Base-by-base conservation (phyloP, 202 grass and related monocot species). In the Cymbopogon flexuosus region DNA sequence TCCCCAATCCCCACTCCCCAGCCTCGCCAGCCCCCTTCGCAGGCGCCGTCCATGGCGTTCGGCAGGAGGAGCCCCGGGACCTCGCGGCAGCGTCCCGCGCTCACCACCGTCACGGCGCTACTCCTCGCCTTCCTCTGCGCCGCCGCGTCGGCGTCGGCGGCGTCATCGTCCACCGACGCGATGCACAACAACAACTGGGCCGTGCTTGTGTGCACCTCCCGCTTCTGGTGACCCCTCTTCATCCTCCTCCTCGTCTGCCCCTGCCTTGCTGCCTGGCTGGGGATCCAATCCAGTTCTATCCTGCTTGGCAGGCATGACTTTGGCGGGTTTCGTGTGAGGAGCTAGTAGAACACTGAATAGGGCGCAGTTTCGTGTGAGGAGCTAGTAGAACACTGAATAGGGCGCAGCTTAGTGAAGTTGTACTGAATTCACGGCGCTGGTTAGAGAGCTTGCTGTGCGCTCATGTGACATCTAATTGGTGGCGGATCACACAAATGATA, bases 141-240 rank as follows among this genome's bases (percentile, higher is more conserved):
- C 31, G 79, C 71, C 66, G 13, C 81, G 22, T 65, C 0, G 11
- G 57, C 68, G 9, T 46, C 68, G 0, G 11, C 73, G 19, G 46
- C 68, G 15, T 47, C 84, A 41, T 43, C 87, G 5, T 41, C 84
- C 29, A n/a, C 84, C 36, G 56, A 83, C 18, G 78, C 77, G 47
- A 81, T 99, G 90, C 96, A 99, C 88, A 93, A 88, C 85, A 99
- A 99, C 83, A 96, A 99, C 83, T 99, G 90, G 96, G 96, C 90
- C 76, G 90, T 96, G 68, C 87, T 96, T 34, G 96, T 96, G 11
- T 96, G 93, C 80, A 96, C 93, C 62, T 99, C 96, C 30, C 92
- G 93, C 3, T 99, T 93, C 87, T 96, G 96, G 96, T 99, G 90
- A 90, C 58, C 16, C 6, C n/a, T 19, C 54, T 56, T 76, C 41